phyloP scores from a whole-genome alignment of 768 basidiomycete species.

The Psilocybe subaeruginosa region DNA sequence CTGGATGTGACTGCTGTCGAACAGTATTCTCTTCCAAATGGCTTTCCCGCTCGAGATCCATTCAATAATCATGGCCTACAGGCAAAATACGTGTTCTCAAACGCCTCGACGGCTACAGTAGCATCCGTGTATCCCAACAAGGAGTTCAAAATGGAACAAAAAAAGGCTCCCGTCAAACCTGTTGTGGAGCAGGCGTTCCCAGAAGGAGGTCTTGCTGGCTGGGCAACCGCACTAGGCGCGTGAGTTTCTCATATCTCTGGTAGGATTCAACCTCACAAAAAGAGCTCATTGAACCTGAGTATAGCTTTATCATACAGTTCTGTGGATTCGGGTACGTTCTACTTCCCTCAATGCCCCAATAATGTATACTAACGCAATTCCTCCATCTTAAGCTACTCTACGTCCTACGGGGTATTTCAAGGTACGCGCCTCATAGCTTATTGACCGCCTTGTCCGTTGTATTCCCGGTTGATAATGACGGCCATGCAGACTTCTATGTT shows the following conservation, averaged over 20 bases:
- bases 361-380: not conserved
- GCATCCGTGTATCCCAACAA: too few relatives aligned
- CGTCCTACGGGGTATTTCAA: slow-evolving; percentile 15
- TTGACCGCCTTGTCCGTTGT: too few relatives aligned
- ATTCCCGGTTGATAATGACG: not conserved
- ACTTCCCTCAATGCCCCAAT: too few relatives aligned
- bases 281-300: too few relatives aligned
- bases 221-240: slow-evolving; percentile 22
- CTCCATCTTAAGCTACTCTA: slow-evolving; percentile 1
- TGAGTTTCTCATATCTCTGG: slow-evolving; percentile 1
- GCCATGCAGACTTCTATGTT: slow-evolving; percentile 9
- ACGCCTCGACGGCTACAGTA: too few relatives aligned
- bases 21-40: too few relatives aligned
- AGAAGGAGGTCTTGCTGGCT: slow-evolving; percentile 19
- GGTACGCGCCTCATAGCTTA: not conserved
- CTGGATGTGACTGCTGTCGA: too few relatives aligned
- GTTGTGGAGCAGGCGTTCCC: slow-evolving; percentile 8
- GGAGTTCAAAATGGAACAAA: too few relatives aligned
- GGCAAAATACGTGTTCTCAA: too few relatives aligned
- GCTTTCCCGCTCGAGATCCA: too few relatives aligned
- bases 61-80: too few relatives aligned
- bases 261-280: too few relatives aligned
- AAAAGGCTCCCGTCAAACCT: not conserved
- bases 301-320: slow-evolving; percentile 21
- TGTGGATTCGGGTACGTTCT: slow-evolving; percentile 19